These are phyloP conservation scores for Macrophomina phaseolina DNA, from an alignment of 2,329 filamentous ascomycete genomes.

Conservation along the genomic window DNA sequence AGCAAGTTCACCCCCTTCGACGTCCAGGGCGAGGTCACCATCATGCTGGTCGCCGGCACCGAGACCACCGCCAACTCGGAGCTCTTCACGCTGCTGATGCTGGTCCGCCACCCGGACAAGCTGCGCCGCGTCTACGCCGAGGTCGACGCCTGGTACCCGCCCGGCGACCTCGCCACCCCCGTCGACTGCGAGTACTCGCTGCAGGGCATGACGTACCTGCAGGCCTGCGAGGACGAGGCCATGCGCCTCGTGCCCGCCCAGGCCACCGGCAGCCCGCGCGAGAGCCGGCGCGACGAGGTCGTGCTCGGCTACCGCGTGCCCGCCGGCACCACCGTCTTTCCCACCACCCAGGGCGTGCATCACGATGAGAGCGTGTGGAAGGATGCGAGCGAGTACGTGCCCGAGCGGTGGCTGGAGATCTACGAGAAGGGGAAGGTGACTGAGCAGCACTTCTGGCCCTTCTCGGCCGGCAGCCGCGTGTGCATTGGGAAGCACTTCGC, in stretches of 20 bases:
- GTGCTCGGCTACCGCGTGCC: constrained; percentile 46
- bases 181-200: constrained; percentile 47
- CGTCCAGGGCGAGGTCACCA: constrained; percentile 6
- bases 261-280: constrained; percentile 45
- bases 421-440: constrained; percentile 8
- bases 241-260: constrained; percentile 49
- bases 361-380: constrained; percentile 4
- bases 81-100: neutral
- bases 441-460: constrained; percentile 21
- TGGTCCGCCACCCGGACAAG: neutral
- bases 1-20: neutral
- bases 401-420: constrained; percentile 43
- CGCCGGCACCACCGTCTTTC: constrained; percentile 45
- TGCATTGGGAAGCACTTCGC: constrained; percentile 20
- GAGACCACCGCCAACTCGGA: constrained; percentile 16
- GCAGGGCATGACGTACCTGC: constrained; percentile 43
- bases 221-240: constrained; percentile 49
- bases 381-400: constrained; percentile 42
- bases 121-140: neutral
- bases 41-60: constrained; percentile 7
- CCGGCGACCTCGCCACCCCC: constrained; percentile 37
- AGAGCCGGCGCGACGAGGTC: constrained; percentile 43
- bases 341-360: constrained; percentile 47
- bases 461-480: constrained; percentile 10
- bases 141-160: constrained; percentile 2